phyloP scores from a whole-genome alignment of 2,329 filamentous ascomycete species.

The Penicillium sp. region DNA sequence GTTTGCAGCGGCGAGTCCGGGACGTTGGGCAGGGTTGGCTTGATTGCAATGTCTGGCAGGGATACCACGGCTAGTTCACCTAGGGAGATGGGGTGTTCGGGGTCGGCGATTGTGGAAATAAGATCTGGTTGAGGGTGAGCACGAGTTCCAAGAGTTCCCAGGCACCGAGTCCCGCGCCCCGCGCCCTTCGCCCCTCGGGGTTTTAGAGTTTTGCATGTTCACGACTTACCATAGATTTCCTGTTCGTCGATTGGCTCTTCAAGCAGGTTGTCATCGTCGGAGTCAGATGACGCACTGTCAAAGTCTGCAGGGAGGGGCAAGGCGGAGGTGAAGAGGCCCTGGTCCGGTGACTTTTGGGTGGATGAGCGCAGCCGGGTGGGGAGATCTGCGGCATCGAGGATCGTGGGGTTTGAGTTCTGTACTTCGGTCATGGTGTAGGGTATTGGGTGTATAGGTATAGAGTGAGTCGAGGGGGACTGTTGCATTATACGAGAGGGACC shows the following conservation, averaged over 20 bases:
- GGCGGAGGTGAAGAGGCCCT: constrained; percentile 55
- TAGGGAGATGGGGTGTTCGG: constrained; percentile 91
- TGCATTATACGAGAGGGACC: too few relatives aligned
- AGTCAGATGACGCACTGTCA: constrained; percentile 32
- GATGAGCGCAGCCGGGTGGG: constrained; percentile 66
- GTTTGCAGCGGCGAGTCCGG: constrained; percentile 65
- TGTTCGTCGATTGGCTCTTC: constrained; percentile 92
- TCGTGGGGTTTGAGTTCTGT: constrained; percentile 77
- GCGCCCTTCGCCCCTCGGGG: too few relatives aligned
- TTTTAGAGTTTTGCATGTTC: neutral
- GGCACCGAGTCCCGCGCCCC: too few relatives aligned
- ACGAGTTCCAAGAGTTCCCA: neutral
- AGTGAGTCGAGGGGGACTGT: too few relatives aligned
- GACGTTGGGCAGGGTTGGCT: constrained; percentile 62
- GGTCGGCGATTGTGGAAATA: constrained; percentile 91
- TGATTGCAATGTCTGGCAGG: constrained; percentile 86
- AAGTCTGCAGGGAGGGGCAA: constrained; percentile 54
- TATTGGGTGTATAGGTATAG: neutral
- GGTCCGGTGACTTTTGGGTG: constrained; percentile 43
- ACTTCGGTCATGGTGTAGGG: constrained; percentile 34
- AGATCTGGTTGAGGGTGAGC: constrained; percentile 62
- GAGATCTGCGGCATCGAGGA: constrained; percentile 83
- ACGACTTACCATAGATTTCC: constrained; percentile 79
- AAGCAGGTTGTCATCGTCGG: constrained; percentile 59
- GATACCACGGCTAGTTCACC: constrained; percentile 94